Base-by-base conservation (phyloP, 805 yeast genomes). In the Lipomyces sp. region DNA sequence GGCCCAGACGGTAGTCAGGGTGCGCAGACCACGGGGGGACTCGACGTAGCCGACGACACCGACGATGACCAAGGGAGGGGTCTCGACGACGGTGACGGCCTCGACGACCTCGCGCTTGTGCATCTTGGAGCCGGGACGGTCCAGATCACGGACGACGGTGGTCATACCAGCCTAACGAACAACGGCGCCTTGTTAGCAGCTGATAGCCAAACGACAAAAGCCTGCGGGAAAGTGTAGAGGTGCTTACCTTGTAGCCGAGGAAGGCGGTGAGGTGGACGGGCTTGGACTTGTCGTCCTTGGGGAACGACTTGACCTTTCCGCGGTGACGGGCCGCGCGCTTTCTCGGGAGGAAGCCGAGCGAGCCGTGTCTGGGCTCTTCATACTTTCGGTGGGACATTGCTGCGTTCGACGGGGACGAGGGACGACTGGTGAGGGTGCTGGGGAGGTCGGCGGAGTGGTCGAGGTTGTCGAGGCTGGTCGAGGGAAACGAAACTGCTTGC, bases 281-380 rank as follows among this genome's bases (percentile, higher is more conserved):
- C 86, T 91, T 91, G 65, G 95, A 75, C 80, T 86, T 83, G 77
- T 87, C 95, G 77, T 91, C 98, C 83, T 84, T 89, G 75, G 99
- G 98, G 95, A 91, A 93, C 61, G 99, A 81, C 88, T 89, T 91
- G 74, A 90, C 93, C 82, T 87, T 90, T 79, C 96, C 98, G 83
- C 95, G 87, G 81, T 88, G 93, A 74, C 85, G 81, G 77, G 95
- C 83, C 74, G 98, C 89, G 83, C 98, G 89, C 96, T 93, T 93
- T 84, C 96, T 89, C 85, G 99, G 98, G 47, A 72, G 82, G 96
- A 89, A 93, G 74, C 98, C 98, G 76, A 93, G 82, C 77, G 95
- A 91, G 79, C 99, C 99, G 90, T 93, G 98, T 83, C 99, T 89
- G 83, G 99, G 99, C 70, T 93, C 95, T 87, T 93, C 98, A 93